Base-by-base conservation (phyloP, 352 stramenopile species). In the Globisporangium canariense region DNA sequence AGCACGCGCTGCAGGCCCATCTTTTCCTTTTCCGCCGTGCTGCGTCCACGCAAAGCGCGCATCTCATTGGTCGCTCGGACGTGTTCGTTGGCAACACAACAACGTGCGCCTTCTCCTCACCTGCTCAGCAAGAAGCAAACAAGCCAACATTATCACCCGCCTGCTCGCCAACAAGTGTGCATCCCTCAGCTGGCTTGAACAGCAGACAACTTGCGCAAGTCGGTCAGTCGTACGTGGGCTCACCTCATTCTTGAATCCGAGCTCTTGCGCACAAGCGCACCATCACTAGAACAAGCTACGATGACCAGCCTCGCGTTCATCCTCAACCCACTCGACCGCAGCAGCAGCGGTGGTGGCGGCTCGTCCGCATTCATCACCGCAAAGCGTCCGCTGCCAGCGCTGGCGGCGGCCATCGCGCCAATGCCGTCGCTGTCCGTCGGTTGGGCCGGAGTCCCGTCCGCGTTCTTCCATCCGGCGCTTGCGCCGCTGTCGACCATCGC, bases 221-320 rank as follows among this genome's bases (percentile, higher is more conserved):
- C 34, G 34, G 25, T 56, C 18, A 25, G 13, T 25, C 49, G 49
- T 7, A 56, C 41, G 51, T 57, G 51, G 51, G 51, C 51, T 57
- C 51, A 57, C 51, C 28, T 45, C 57, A 63, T 41, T 56, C 10
- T 25, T 34, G 30, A 56, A 56, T 63, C 30, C 20, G 58, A 53
- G 30, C 30, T 10, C 18, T 53, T 43, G 25, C 56, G 28, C 41
- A 10, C 22, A 30, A 9, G 22, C 45, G 16, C 41, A 55, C 20
- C 25, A 28, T 28, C 25, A 28, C 25, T 1, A 28, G 25, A 28
- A 28, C 25, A 28, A 28, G 25, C 25, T 28, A 62, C 25, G 25
- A 69, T 66, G 64, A 60, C 49, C n/a, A 65, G 59, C 16, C 58
- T 69, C 49, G 64, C 64, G 49, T 69, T 69, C 58, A 69, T 69